Base-by-base conservation (phyloP, 2,329 filamentous ascomycete genomes). In the Fusarium oxysporum region DNA sequence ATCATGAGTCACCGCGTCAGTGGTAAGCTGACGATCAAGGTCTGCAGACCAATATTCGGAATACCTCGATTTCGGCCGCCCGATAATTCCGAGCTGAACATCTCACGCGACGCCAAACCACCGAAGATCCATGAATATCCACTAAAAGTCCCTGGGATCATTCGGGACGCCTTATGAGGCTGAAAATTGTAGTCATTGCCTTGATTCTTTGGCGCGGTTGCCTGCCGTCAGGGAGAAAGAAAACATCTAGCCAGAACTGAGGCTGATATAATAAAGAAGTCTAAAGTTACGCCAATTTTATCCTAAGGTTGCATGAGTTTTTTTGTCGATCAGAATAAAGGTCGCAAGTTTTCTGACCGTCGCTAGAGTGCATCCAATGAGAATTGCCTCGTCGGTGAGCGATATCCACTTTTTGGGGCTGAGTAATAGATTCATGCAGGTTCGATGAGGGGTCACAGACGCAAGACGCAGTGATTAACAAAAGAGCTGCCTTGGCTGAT, bases 331-430 rank as follows among this genome's bases (percentile, higher is more conserved):
- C 2, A 2, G 6, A 4, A 0, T 3, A 9, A 1, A 7, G 5
- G 21, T 7, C 30, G 0, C 4, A 5, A 1, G 47, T 10, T 50
- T 50, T 50, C 47, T 50, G 7, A 44, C 32, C 16, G 19, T 9
- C 16, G 2, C 16, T 30, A 8, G 7, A 32, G n/a, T 61, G 37
- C 35, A 33, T 6, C 44, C 47, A 61, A 54, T 55, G n/a, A 67
- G 5, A 33, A n/a, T 19, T 37, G 4, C 3, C 17, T 23, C 12
- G 16, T 25, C 4, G 5, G 5, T 33, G 19, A 17, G 12, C 11
- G 2, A n/a, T 48, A 35, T 48, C 65, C 66, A 69, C 65, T 65
- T 58, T 64, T 58, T 13, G 65, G 50, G 65, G 65, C 66, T 69
- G 65, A 69, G 65, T 47, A 54, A 38, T 40, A 23, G 14, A 51